These are phyloP conservation scores for Boletus edulis DNA, from an alignment of 768 basidiomycete species.

Conservation along the genomic window DNA sequence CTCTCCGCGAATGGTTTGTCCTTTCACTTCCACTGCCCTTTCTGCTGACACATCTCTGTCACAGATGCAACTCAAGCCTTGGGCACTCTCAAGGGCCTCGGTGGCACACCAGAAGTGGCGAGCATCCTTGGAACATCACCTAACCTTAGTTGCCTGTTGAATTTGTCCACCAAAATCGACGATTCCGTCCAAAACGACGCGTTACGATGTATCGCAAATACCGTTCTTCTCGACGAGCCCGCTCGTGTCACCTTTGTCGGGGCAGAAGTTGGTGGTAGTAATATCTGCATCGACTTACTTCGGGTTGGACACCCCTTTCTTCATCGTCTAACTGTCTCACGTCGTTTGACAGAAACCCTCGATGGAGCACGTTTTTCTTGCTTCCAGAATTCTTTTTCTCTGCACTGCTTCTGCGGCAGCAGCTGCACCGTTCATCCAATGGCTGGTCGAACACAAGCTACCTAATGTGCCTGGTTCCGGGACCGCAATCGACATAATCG, in stretches of 20 bases:
- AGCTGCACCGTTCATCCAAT: constrained; percentile 46
- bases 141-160: constrained; percentile 58
- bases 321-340: constrained; percentile 3
- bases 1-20: constrained; percentile 55
- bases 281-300: constrained; percentile 51
- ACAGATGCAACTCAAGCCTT: constrained; percentile 69
- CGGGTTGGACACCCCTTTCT: constrained; percentile 43
- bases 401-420: constrained; percentile 53
- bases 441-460: constrained; percentile 65
- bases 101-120: constrained; percentile 68
- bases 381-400: constrained; percentile 76
- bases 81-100: constrained; percentile 70
- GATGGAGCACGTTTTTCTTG: constrained; percentile 68
- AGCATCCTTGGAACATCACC: constrained; percentile 49
- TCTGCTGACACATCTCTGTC: neutral
- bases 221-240: constrained; percentile 64
- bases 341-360: constrained; percentile 51
- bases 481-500: constrained; percentile 62
- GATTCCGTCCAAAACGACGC: constrained; percentile 64
- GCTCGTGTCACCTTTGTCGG: constrained; percentile 57
- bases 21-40: neutral
- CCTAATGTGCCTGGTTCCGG: constrained; percentile 37
- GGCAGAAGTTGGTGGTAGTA: constrained; percentile 63
- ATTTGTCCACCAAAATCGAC: constrained; percentile 49
- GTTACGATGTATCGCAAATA: constrained; percentile 76